Evolutionary conservation across 164 flowering plant genomes (phyloP).

Genomic region (Nelumbo lutea): DNA sequence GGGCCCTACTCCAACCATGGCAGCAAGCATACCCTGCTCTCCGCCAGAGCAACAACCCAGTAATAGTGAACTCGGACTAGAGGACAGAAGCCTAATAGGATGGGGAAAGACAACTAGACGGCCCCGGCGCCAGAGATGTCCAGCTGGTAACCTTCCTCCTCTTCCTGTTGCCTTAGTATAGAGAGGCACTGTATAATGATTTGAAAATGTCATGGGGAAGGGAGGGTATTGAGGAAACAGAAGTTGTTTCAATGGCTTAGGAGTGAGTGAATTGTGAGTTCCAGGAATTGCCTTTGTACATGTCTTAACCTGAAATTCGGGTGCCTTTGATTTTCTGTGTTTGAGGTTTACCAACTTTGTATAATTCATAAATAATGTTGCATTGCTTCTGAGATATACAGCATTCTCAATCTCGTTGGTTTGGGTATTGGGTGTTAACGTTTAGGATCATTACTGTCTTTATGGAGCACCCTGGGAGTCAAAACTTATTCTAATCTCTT

Average conservation of each 20-base stretch:
- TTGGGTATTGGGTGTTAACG: neutral
- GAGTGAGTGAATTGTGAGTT: slow-evolving; percentile 15
- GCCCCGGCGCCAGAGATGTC: slow-evolving; percentile 74
- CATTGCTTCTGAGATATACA: slow-evolving; percentile 1
- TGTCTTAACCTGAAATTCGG: slow-evolving; percentile 23
- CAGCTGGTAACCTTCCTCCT: slow-evolving; percentile 47
- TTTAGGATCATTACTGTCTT: too few species aligned
- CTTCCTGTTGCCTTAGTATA: slow-evolving; percentile 13
- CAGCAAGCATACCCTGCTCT: slow-evolving; percentile 13
- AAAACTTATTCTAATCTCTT: too few species aligned
- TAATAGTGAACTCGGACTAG: slow-evolving; percentile 43
- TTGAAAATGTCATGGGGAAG: slow-evolving; percentile 4
- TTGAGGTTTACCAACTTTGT: slow-evolving; percentile 18
- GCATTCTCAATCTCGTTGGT: neutral
- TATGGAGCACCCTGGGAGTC: too few species aligned
- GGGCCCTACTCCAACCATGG: slow-evolving; percentile 15
- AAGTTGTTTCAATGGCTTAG: slow-evolving; percentile 8
- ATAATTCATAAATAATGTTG: slow-evolving; percentile 24
- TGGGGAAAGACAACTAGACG: slow-evolving; percentile 96
- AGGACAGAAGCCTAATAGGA: slow-evolving; percentile 65
- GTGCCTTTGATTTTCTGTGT: slow-evolving; percentile 12
- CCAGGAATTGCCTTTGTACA: slow-evolving; percentile 22
- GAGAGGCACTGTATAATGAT: slow-evolving; percentile 8
- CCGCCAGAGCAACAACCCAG: slow-evolving; percentile 37
- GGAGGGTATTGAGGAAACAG: slow-evolving; percentile 7